A percentile compares a stretch with the other conserved stretches of the same genome.
Evolutionary conservation across 2,329 filamentous ascomycete genomes (phyloP).

Genomic region (Alternaria longipes): DNA sequence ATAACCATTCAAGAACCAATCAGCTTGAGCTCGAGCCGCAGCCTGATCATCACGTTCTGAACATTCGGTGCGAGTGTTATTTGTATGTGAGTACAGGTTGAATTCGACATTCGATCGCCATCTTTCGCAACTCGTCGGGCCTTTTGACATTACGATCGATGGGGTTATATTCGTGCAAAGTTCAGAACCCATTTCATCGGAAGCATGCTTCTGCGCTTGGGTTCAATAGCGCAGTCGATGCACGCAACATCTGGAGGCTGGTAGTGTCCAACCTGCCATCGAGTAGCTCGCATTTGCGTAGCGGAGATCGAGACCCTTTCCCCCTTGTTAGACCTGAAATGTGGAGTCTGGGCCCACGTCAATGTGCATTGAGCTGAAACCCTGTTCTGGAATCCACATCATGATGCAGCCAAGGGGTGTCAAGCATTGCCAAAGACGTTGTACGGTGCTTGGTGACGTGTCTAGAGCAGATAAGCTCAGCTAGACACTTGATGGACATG

Average conservation of each 20-base stretch:
- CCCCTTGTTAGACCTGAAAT: neutral
- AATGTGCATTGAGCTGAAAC: slow-evolving; percentile 27
- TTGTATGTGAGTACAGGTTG: neutral
- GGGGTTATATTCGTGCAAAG: neutral
- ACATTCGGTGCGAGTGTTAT: neutral
- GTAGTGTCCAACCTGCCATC: neutral
- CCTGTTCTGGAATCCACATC: slow-evolving; percentile 12
- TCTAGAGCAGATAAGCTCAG: slow-evolving; percentile 18
- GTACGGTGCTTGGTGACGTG: slow-evolving; percentile 40
- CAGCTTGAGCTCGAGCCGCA: neutral
- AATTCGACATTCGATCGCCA: neutral
- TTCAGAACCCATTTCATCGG: neutral
- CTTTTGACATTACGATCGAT: slow-evolving; percentile 3
- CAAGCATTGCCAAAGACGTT: slow-evolving; percentile 33
- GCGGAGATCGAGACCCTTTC: slow-evolving; percentile 6
- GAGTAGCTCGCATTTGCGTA: slow-evolving; percentile 1
- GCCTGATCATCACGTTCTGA: neutral
- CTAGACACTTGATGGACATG: neutral
- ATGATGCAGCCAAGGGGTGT: slow-evolving; percentile 30
- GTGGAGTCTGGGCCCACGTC: slow-evolving; percentile 28
- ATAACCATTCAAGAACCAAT: neutral
- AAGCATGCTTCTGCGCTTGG: neutral
- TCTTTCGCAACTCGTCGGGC: neutral
- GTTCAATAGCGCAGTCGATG: slow-evolving; percentile 1
- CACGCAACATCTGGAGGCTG: neutral